Conservation (phyloP, 768 basidiomycete species). For the Sarcomyxa edulis region DNA sequence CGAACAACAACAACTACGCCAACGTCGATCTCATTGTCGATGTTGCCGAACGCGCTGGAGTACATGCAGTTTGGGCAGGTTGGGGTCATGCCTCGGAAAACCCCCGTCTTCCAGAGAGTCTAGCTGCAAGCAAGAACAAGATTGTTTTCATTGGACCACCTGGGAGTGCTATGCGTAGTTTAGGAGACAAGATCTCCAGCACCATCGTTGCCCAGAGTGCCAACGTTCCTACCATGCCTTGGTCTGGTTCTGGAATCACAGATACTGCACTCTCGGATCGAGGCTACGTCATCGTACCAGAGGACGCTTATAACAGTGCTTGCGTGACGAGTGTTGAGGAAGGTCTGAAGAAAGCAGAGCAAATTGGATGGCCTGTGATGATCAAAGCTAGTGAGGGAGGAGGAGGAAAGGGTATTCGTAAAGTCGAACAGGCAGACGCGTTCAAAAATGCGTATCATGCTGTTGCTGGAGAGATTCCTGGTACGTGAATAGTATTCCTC, state of each 20-base stretch:
- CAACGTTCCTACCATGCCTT: constrained; percentile 95
- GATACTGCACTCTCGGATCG: constrained; percentile 79
- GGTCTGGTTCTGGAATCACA: constrained; percentile 94
- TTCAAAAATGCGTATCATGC: constrained; percentile 96
- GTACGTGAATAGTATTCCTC: constrained; percentile 36
- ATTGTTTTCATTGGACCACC: constrained; percentile 99
- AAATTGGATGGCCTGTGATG: constrained; percentile 97
- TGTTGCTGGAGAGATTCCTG: constrained; percentile 94
- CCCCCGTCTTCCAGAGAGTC: constrained; percentile 90
- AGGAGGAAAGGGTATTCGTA: constrained; percentile 98
- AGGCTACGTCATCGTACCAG: constrained; percentile 93
- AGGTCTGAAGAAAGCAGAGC: constrained; percentile 75
- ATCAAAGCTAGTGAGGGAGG: constrained; percentile 99
- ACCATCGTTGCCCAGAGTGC: constrained; percentile 98
- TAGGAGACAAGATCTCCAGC: constrained; percentile 99
- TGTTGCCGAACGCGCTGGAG: constrained; percentile 93
- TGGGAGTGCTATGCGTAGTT: constrained; percentile 96
- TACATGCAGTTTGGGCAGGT: constrained; percentile 99
- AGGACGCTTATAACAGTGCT: constrained; percentile 81
- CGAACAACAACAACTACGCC: constrained; percentile 99
- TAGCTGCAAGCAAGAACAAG: constrained; percentile 88
- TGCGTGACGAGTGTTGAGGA: constrained; percentile 88
- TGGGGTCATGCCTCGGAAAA: constrained; percentile 99
- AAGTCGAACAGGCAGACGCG: constrained; percentile 78
- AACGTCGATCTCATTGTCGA: constrained; percentile 99